These are phyloP conservation scores for Trematosphaeria pertusa DNA, from an alignment of 2,329 filamentous ascomycete species.

Conservation along the genomic window DNA sequence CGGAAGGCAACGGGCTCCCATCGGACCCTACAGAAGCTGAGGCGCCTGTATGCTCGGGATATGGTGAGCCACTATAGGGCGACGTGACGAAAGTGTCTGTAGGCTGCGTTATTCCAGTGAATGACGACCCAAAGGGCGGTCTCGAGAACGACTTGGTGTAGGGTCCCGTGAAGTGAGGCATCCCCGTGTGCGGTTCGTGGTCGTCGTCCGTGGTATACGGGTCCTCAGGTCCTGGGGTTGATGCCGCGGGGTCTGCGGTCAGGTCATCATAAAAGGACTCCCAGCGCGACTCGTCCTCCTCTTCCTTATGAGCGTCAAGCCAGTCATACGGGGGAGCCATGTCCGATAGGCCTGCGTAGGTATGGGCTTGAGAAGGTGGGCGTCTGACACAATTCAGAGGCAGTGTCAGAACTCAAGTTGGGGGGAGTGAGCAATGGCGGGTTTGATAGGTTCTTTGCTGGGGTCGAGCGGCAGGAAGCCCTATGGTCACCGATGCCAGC, in stretches of 20 bases:
- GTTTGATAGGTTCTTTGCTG: slow-evolving; percentile 1
- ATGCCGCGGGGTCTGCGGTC: no score
- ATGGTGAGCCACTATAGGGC: neutral
- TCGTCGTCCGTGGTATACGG: no score
- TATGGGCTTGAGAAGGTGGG: slow-evolving; percentile 1
- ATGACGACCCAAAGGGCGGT: no score
- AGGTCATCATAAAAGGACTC: no score
- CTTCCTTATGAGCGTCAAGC: slow-evolving; percentile 5
- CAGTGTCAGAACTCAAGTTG: neutral
- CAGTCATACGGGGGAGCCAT: slow-evolving; percentile 1
- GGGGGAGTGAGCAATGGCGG: neutral
- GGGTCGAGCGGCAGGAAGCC: neutral
- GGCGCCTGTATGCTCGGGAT: neutral
- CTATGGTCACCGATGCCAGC: neutral
- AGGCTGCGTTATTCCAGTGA: no score
- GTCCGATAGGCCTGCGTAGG: neutral
- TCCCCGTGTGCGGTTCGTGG: slow-evolving; percentile 1
- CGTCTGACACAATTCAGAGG: neutral
- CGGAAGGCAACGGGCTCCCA: no score
- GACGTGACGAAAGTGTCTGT: neutral
- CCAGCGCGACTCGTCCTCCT: slow-evolving; percentile 15
- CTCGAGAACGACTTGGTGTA: slow-evolving; percentile 10
- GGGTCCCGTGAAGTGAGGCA: neutral
- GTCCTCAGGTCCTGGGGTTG: no score
- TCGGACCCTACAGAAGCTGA: no score